Evolutionary conservation across 2,329 filamentous ascomycete genomes (phyloP).

Genomic region (Metarhizium guizhouense): DNA sequence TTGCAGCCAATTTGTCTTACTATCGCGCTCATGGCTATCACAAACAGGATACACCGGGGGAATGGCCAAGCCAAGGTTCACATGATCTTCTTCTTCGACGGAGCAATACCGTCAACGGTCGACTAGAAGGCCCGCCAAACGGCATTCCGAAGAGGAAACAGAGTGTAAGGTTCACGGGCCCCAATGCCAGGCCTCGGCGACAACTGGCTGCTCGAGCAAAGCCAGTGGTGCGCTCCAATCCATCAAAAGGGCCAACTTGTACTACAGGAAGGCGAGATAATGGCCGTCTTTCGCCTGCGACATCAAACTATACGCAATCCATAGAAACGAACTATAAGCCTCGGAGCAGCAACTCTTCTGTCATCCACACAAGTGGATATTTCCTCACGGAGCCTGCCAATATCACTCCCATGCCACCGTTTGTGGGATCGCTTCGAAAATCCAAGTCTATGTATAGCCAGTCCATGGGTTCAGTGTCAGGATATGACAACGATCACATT

Average conservation of each 20-base stretch:
- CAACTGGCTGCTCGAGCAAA: slow-evolving; percentile 20
- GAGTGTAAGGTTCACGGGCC: slow-evolving; percentile 46
- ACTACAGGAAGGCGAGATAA: background rate
- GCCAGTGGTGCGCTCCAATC: slow-evolving; percentile 1
- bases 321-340: background rate
- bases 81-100: slow-evolving; percentile 9
- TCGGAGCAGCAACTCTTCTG: slow-evolving; percentile 19
- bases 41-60: background rate
- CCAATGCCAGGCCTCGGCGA: slow-evolving; percentile 19
- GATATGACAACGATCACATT: background rate
- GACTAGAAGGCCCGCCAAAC: slow-evolving; percentile 8
- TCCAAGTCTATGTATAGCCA: slow-evolving; percentile 45
- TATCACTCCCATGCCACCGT: slow-evolving; percentile 28
- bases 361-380: slow-evolving; percentile 5
- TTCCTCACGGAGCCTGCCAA: background rate
- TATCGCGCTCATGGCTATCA: slow-evolving; percentile 37
- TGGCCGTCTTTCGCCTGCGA: background rate
- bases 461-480: slow-evolving; percentile 13
- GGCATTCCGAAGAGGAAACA: slow-evolving; percentile 25
- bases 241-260: background rate
- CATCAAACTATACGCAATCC: background rate
- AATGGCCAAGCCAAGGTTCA: slow-evolving; percentile 15
- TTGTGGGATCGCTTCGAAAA: slow-evolving; percentile 41
- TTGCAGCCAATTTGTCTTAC: slow-evolving; percentile 54
- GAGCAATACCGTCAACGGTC: slow-evolving; percentile 14